Conservation (phyloP, 108 stramenopile genomes). For the Cyclotella cryptica region DNA sequence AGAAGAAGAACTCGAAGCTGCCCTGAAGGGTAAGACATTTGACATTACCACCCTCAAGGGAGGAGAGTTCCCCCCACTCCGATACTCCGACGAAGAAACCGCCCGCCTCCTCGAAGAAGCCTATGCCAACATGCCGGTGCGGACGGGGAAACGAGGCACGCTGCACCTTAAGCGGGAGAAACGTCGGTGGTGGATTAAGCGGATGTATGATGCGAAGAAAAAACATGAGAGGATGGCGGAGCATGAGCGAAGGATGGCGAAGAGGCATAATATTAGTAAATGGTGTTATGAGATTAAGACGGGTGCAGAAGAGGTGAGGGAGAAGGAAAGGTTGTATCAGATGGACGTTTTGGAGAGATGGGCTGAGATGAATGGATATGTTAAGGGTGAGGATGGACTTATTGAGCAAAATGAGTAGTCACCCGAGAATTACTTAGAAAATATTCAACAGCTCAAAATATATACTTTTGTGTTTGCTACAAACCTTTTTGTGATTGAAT, state of each 20-base stretch:
- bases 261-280: constrained; percentile 57
- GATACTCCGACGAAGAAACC: constrained; percentile 86
- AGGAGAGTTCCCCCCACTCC: constrained; percentile 74
- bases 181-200: constrained; percentile 62
- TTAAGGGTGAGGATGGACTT: background rate
- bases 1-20: constrained; percentile 52
- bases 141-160: constrained; percentile 81
- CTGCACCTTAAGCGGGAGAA: constrained; percentile 74
- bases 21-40: constrained; percentile 23
- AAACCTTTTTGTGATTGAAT: constrained; percentile 8
- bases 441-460: background rate
- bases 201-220: constrained; percentile 66
- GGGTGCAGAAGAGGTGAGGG: constrained; percentile 52
- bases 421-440: background rate
- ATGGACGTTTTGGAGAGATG: constrained; percentile 64
- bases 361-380: constrained; percentile 44
- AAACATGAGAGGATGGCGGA: constrained; percentile 60
- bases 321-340: constrained; percentile 73
- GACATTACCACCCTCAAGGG: constrained; percentile 44
- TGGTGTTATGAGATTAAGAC: constrained; percentile 54
- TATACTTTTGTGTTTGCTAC: too few species aligned
- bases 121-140: constrained; percentile 68
- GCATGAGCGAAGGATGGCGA: constrained; percentile 76
- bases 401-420: constrained; percentile 21
- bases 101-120: constrained; percentile 78